Evolutionary conservation across 495 filamentous ascomycete genomes (phyloP).

Genomic region (Lasiosphaeria miniovina): DNA sequence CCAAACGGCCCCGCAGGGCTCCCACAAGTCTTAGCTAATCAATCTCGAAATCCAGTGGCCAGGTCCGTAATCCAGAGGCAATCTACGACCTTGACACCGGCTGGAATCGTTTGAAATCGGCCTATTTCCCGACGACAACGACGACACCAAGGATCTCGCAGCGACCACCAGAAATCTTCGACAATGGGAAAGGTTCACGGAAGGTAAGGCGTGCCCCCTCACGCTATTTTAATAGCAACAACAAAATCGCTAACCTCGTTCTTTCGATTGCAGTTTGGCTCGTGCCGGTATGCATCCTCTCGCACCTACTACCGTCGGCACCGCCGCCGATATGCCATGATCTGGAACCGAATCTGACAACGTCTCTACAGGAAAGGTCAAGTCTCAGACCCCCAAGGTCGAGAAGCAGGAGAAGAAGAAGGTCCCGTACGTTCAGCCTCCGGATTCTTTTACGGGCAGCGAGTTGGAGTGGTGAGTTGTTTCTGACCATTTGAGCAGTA

Average conservation of each 20-base stretch:
- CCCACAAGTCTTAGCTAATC: slow-evolving; percentile 17
- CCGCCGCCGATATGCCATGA: background rate
- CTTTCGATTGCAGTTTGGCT: slow-evolving; percentile 27
- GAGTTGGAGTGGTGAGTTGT: background rate
- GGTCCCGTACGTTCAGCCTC: slow-evolving; percentile 52
- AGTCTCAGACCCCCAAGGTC: slow-evolving; percentile 61
- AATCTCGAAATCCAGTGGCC: slow-evolving; percentile 9
- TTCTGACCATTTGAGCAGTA: slow-evolving; percentile 39
- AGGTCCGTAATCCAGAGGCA: slow-evolving; percentile 17
- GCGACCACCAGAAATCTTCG: slow-evolving; percentile 25
- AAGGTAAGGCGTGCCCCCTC: slow-evolving; percentile 20
- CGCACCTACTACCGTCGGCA: slow-evolving; percentile 6
- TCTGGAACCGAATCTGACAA: slow-evolving; percentile 9
- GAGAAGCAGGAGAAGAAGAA: slow-evolving; percentile 91
- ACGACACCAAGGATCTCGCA: slow-evolving; percentile 10
- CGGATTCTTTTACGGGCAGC: background rate
- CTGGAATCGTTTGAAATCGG: slow-evolving; percentile 5
- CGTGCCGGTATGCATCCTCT: slow-evolving; percentile 33
- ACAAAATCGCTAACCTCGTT: slow-evolving; percentile 12
- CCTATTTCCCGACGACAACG: slow-evolving; percentile 6
- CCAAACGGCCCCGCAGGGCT: slow-evolving; percentile 23
- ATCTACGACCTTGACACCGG: background rate
- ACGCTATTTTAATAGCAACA: background rate
- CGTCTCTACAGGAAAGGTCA: slow-evolving; percentile 41
- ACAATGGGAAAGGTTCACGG: slow-evolving; percentile 43